These are phyloP conservation scores for Macadamia integrifolia DNA, from an alignment of 164 flowering plant genomes.

Conservation along the genomic window DNA sequence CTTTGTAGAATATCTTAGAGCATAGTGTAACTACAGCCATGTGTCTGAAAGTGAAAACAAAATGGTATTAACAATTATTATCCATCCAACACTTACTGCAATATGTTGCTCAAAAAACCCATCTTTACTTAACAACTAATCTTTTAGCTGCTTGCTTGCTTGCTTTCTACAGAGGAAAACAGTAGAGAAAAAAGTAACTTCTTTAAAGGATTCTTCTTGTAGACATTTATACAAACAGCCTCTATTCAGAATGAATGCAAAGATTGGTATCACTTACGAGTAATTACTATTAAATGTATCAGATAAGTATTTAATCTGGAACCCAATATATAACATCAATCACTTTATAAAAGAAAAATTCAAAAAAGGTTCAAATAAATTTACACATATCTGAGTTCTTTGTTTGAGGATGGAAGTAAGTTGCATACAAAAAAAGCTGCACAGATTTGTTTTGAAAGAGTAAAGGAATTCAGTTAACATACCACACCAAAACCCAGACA, in stretches of 20 bases:
- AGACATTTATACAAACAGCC: neutral
- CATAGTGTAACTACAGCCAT: conserved; percentile 40
- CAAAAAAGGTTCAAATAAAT: neutral
- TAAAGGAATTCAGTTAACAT: neutral
- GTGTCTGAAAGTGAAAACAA: conserved; percentile 14
- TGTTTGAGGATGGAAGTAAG: neutral
- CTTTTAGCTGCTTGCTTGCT: too few relatives aligned
- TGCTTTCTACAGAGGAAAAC: too few relatives aligned
- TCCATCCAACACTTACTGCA: neutral
- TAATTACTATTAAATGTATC: neutral
- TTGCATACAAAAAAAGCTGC: neutral
- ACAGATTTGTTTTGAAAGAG: neutral
- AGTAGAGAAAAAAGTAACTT: too few relatives aligned
- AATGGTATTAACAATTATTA: conserved; percentile 4
- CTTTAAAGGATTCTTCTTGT: neutral
- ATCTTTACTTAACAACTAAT: too few relatives aligned
- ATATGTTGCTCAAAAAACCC: too few relatives aligned
- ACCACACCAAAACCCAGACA: neutral
- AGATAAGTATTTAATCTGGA: neutral
- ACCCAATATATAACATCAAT: neutral
- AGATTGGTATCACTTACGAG: neutral
- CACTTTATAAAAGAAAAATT: neutral
- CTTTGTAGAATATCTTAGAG: conserved; percentile 25
- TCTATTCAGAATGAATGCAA: neutral
- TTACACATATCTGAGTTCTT: neutral